Evolutionary conservation across 2,329 filamentous ascomycete genomes (phyloP), one percentile per base, ranked within the genome.

Genomic region (Colletotrichum eremochloae): DNA sequence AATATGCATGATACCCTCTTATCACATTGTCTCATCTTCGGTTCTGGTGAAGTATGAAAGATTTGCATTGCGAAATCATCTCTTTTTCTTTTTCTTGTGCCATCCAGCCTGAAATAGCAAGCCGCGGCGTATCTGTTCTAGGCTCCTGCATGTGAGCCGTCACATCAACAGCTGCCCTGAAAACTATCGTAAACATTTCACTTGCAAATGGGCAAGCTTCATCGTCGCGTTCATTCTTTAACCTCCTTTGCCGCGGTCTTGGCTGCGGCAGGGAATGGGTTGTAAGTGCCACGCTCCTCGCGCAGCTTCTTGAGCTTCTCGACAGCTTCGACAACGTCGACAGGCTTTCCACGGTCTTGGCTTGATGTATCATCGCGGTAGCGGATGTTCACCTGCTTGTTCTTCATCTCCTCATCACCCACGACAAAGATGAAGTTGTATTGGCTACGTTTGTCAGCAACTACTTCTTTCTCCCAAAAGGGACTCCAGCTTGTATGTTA

Each of bases 321-420:
- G 56, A 91, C 81, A 7, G 88, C 89, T 77, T 89, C 87, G 53
- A 88, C 82, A 63, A 91, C 80, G 29, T 86, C 82, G 61, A 91
- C 82, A 56, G 90, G 85, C 78, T 89, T 89, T 75, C 89, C 89
- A 79, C 89, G 87, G 77, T 86, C 86, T 81, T 92, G 89, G 65
- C 86, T 89, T 67, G 86, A 86, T 62, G 88, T 88, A 80, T 91
- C 89, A 76, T 91, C 89, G 75, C 89, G 86, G 82, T 90, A 90
- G 69, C 90, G 87, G 71, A 91, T 88, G 79, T 90, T 91, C 78
- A 92, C 87, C 74, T 89, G 86, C 76, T 88, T 84, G 63, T 86
- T 88, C 75, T 87, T 85, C 82, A 86, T 87, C 81, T 91, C 90
- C 78, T 90, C 86, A 74, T 88, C 89, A 68, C 89, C 90, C 74